Conservation (phyloP, 371 early-diverging fungal genomes). For the Rhizopus arrhizus region DNA sequence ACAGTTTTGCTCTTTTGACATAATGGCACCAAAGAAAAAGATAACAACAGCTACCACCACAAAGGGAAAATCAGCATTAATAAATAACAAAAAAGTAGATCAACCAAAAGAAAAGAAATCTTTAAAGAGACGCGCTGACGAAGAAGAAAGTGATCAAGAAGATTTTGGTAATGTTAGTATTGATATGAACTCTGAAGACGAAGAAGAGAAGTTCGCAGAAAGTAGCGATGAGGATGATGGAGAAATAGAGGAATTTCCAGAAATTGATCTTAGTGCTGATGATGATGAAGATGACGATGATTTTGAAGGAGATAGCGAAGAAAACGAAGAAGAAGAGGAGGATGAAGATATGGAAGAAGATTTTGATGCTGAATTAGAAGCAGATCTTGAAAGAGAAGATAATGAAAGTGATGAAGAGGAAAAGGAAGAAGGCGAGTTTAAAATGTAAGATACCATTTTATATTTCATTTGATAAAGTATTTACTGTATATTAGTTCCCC, state of each 20-base stretch:
- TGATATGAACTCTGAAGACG: slow-evolving; percentile 56
- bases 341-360: slow-evolving; percentile 46
- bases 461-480: not conserved
- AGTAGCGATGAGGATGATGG: slow-evolving; percentile 31
- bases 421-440: slow-evolving; percentile 49
- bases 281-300: slow-evolving; percentile 39
- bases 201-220: slow-evolving; percentile 36
- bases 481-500: slow-evolving; percentile 25
- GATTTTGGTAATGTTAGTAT: slow-evolving; percentile 50
- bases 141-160: slow-evolving; percentile 43
- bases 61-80: slow-evolving; percentile 4
- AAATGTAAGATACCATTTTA: slow-evolving; percentile 17
- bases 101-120: slow-evolving; percentile 12
- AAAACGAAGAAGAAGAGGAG: slow-evolving; percentile 42
- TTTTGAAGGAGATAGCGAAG: slow-evolving; percentile 39
- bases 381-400: slow-evolving; percentile 28
- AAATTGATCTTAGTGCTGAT: slow-evolving; percentile 39
- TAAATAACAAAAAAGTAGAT: slow-evolving; percentile 3
- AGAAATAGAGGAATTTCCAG: slow-evolving; percentile 51
- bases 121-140: slow-evolving; percentile 21
- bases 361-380: slow-evolving; percentile 38
- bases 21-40: slow-evolving; percentile 22
- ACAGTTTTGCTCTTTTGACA: not conserved
- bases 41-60: slow-evolving; percentile 2
- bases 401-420: slow-evolving; percentile 39